Evolutionary conservation across 2,329 filamentous ascomycete genomes (phyloP), one percentile per base, ranked within the genome.

Genomic region (Clarireedia paspali): DNA sequence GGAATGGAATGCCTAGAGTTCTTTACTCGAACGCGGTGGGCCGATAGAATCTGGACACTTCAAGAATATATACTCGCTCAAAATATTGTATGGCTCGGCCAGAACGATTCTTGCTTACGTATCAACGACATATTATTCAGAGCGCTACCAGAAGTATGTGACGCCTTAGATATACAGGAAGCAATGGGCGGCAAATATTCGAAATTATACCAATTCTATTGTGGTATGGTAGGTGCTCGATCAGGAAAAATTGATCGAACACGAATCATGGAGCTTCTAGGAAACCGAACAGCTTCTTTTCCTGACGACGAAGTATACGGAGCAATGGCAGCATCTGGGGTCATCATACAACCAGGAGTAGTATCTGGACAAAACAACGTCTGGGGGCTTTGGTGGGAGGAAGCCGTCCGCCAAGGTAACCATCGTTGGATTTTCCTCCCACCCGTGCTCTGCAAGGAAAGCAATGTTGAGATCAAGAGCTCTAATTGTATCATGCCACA

Each of bases 31-130:
- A 53, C 53, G 4, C 36, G 45, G 15, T 56, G 54, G 54, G 40
- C 50, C 10, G 48, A 53, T 20, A 49, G 54, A 17, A 52, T 56
- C 9, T 56, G 54, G 54, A 56, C 49, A n/a, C 42, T 56, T 2
- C 54, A 56, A 14, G 54, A 56, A 24, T 52, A 52, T 47, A 47
- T 56, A 6, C 27, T 56, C 7, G 54, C 54, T 30, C 23, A 2
- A 27, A 27, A 53, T 3, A 27, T 53, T 47, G 42, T 55, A 9
- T 55, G 53, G 53, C n/a, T 51, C 36, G 53, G 47, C 4, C 50
- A 45, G 38, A 30, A 38, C 14, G 45, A 17, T 15, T 5, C 12
- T 7, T 42, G 45, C 10, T 30, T 55, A 12, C 23, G 17, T 6
- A 45, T 51, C 40, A 24, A 45, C 2, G 49, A 45, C 26, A 15